Percentiles rank a stretch among this genome's conserved stretches.
These are phyloP conservation scores for Nakazawaea populi DNA, from an alignment of 805 yeast genomes.

Conservation along the genomic window DNA sequence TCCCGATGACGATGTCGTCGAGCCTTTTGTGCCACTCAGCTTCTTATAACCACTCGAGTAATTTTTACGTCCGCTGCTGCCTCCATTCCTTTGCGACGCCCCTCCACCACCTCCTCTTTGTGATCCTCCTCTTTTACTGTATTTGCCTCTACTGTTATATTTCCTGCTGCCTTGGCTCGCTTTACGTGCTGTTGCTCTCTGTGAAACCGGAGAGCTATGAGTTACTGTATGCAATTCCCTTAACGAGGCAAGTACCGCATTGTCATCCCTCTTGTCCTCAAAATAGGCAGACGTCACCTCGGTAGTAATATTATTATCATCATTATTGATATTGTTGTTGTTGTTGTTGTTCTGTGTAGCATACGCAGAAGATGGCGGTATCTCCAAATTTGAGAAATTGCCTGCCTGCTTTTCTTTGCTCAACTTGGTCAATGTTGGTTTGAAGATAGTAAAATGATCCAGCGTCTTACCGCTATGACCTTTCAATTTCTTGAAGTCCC, in stretches of 20 bases:
- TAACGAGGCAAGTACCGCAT: slow-evolving; percentile 7
- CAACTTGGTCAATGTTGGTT: slow-evolving; percentile 18
- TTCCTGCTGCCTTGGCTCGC: too few species aligned
- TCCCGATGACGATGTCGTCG: not conserved
- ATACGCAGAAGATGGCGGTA: slow-evolving; percentile 4
- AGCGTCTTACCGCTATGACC: slow-evolving; percentile 27
- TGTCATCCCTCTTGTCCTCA: slow-evolving; percentile 6
- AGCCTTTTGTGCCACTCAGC: too few species aligned
- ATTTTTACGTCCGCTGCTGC: not conserved
- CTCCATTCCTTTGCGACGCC: not conserved
- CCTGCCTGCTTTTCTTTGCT: slow-evolving; percentile 15
- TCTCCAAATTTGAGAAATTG: slow-evolving; percentile 2
- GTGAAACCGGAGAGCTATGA: not conserved
- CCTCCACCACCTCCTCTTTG: not conserved
- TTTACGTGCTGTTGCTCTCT: not conserved
- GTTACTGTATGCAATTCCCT: slow-evolving; percentile 1
- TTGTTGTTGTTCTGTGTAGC: not conserved
- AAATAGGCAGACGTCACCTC: slow-evolving; percentile 11
- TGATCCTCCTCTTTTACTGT: slow-evolving; percentile 1
- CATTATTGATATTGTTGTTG: not conserved
- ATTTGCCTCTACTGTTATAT: not conserved
- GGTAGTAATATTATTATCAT: too few species aligned
- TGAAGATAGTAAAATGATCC: slow-evolving; percentile 20
- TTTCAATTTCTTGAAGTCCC: slow-evolving; percentile 35
- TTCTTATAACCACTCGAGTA: not conserved